Base-by-base conservation (phyloP, 805 yeast genomes). In the Hagleromyces aurorensis region DNA sequence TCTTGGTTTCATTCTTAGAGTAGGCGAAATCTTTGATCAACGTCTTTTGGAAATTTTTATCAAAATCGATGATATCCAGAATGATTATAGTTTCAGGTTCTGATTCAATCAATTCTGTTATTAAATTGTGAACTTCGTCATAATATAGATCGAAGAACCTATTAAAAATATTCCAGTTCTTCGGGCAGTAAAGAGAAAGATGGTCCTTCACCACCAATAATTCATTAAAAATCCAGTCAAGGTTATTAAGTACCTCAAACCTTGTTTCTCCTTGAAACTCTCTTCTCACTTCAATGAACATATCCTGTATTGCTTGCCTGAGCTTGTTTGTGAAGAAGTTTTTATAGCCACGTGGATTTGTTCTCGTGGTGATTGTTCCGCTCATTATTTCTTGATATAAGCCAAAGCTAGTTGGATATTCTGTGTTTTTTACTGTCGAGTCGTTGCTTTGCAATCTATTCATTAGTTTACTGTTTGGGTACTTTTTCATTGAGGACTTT, bases 221-320 rank as follows among this genome's bases (percentile, higher is more conserved):
- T 46, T 89, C 96, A 41, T 79, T 78, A 52, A 79, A 84, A 12
- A 86, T 69, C 87, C 96, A 89, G 34, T 75, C 78, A 32, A 87
- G 58, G 41, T 81, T 75, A 21, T 78, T 78, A 34, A 82, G 64
- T 1, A 85, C 74, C 11, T 65, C 66, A 55, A 76, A 72, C 21
- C 67, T 66, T 24, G 50, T 61, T 13, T 59, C 64, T 12, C 53
- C 59, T 67, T 71, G 15, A 57, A 60, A 48, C 65, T 77, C 34
- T 67, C 67, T 35, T 67, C 71, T 44, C 64, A 68, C 60, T 35
- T 76, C 72, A 19, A 67, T 62, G 59, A 86, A 86, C 22, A 79
- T 78, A 13, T 75, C 81, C 16, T 58, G 62, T 8, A 87, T 69
- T 5, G 83, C 69, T 28, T 65, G 67, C 39, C 72, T 69, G 23